These are phyloP conservation scores for Apiospora malaysiana DNA, from an alignment of 2,329 filamentous ascomycete genomes.

Conservation along the genomic window DNA sequence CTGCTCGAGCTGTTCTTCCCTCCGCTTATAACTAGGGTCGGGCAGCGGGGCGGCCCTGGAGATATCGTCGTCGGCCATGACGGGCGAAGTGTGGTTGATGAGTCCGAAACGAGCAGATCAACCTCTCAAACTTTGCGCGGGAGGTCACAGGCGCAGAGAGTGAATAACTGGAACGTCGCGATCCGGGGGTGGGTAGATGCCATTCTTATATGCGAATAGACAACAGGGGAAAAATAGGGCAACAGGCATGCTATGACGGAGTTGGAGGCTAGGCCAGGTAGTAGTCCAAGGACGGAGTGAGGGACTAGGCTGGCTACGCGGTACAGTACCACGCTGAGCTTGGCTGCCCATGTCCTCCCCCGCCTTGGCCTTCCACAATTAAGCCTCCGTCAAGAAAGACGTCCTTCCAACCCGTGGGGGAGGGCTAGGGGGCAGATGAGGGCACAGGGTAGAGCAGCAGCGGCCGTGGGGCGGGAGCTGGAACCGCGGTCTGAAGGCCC, in stretches of 20 bases:
- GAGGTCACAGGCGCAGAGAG: not conserved
- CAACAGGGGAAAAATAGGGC: not conserved
- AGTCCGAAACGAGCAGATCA: not conserved
- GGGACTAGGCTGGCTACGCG: not conserved
- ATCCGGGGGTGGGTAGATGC: not conserved
- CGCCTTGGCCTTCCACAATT: slow-evolving; percentile 5
- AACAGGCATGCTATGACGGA: not conserved
- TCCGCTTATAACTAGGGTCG: slow-evolving; percentile 26
- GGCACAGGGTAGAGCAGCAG: not conserved
- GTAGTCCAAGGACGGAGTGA: slow-evolving; percentile 8
- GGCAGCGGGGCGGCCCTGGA: slow-evolving; percentile 27
- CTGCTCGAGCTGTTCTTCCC: slow-evolving; percentile 32
- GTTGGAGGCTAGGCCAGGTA: slow-evolving; percentile 4
- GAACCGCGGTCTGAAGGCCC: slow-evolving; percentile 21
- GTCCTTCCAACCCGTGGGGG: not conserved
- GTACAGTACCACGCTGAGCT: not conserved
- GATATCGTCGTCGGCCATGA: slow-evolving; percentile 34
- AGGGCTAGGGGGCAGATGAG: not conserved
- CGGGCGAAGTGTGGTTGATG: slow-evolving; percentile 5
- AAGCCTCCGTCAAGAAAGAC: not conserved
- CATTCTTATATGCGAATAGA: not conserved
- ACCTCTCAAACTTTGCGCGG: not conserved
- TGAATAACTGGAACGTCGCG: not conserved
- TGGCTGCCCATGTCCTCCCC: not conserved
- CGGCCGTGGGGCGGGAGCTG: slow-evolving; percentile 7